Percentiles rank a stretch among this genome's conserved stretches.
Evolutionary conservation across 306 rosid genomes (phyloP).

Genomic region (Cicer pinnatifidum): DNA sequence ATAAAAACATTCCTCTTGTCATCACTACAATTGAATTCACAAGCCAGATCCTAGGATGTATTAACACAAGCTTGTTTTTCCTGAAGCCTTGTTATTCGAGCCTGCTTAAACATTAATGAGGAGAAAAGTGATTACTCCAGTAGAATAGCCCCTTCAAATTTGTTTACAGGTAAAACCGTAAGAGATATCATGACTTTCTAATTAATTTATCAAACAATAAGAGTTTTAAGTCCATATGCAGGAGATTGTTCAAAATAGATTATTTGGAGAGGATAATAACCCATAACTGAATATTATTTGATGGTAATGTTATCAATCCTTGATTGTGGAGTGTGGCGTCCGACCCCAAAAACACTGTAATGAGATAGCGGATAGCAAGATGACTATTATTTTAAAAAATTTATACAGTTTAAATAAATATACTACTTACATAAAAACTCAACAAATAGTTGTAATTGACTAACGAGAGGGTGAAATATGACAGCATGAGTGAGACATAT

Average conservation of each 20-base stretch:
- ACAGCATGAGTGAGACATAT: not conserved
- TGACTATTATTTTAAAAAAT: not conserved
- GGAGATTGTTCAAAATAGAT: constrained; percentile 4
- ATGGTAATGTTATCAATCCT: not conserved
- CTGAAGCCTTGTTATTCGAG: constrained; percentile 65
- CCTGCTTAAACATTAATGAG: constrained; percentile 52
- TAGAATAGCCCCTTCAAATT: constrained; percentile 18
- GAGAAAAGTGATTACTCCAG: constrained; percentile 10
- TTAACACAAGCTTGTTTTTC: constrained; percentile 58
- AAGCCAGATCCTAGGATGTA: constrained; percentile 45
- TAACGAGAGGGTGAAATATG: not conserved
- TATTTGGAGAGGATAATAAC: constrained; percentile 21
- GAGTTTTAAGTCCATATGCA: not conserved
- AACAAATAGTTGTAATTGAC: constrained; percentile 3
- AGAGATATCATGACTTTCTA: not conserved
- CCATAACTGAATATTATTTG: constrained; percentile 19
- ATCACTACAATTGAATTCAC: constrained; percentile 33
- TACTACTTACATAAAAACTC: not conserved
- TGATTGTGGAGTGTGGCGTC: not conserved
- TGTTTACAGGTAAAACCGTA: constrained; percentile 14
- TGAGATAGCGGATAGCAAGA: not conserved
- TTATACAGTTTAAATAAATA: not conserved
- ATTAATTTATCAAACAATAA: constrained; percentile 12
- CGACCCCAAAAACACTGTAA: not conserved
- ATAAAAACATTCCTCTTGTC: not conserved